Evolutionary conservation across 78 protist species (phyloP).

Genomic region (Protostelium mycophagum): DNA sequence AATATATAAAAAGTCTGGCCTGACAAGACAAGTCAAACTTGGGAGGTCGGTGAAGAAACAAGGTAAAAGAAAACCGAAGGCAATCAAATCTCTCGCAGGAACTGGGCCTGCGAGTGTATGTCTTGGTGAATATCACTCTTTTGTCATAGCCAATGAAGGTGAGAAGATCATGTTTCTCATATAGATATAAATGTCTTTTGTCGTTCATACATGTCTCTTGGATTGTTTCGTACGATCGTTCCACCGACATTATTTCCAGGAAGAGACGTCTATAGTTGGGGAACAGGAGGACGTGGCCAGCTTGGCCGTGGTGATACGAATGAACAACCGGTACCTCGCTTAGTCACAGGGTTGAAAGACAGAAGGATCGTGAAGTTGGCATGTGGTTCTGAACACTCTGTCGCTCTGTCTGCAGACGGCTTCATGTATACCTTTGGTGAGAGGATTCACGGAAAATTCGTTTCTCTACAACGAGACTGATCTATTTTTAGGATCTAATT

Average conservation of each 20-base stretch:
- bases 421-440: constrained; percentile 34
- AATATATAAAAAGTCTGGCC: not conserved
- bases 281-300: not conserved
- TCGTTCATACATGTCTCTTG: not conserved
- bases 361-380: not conserved
- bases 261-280: not conserved
- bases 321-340: not conserved
- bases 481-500: not conserved
- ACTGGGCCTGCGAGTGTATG: not conserved
- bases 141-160: not conserved
- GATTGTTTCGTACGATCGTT: too few relatives aligned
- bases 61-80: not conserved
- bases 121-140: not conserved
- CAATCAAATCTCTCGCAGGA: not conserved
- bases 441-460: not conserved
- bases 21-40: not conserved
- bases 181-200: not conserved
- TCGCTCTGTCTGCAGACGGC: constrained; percentile 31
- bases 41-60: not conserved
- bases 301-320: not conserved
- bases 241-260: too few relatives aligned
- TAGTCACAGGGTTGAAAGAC: not conserved
- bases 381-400: constrained; percentile 23
- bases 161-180: too few relatives aligned
- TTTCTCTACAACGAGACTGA: not conserved